Evolutionary conservation across 1,139 yeast species (phyloP).

Genomic region (Protomyces gravidus): DNA sequence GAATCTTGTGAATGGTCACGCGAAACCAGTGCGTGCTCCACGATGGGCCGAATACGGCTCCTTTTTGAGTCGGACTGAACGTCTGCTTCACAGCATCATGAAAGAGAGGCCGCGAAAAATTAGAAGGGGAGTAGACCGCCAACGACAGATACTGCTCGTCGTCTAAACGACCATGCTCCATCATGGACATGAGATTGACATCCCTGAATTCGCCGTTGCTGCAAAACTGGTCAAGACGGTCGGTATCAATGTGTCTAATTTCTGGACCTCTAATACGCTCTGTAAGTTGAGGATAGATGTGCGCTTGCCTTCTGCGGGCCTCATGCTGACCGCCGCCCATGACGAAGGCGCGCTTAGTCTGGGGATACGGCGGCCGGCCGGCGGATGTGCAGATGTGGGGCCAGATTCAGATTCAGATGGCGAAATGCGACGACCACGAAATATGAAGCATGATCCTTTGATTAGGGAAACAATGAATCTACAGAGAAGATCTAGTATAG

Average conservation of each 20-base stretch:
- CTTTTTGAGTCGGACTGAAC: conserved; percentile 47
- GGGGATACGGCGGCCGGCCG: too few relatives aligned
- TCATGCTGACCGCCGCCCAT: not conserved
- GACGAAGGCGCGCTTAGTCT: too few relatives aligned
- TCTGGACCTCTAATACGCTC: conserved; percentile 1
- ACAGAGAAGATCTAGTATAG: too few relatives aligned
- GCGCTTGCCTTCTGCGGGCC: not conserved
- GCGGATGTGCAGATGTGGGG: too few relatives aligned
- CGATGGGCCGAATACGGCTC: conserved; percentile 84
- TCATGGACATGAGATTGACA: conserved; percentile 2
- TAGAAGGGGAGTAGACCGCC: conserved; percentile 6
- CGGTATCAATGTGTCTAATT: conserved; percentile 5
- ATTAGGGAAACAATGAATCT: too few relatives aligned
- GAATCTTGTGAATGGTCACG: conserved; percentile 54
- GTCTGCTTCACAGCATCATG: not conserved
- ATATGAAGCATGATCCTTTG: too few relatives aligned
- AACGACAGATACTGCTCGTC: not conserved
- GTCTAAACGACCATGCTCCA: conserved; percentile 4
- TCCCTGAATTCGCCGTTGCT: conserved; percentile 3
- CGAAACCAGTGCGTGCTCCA: conserved; percentile 96
- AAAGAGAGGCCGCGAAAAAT: conserved; percentile 4
- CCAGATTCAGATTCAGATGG: too few relatives aligned
- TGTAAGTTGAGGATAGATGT: not conserved
- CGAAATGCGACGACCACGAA: too few relatives aligned
- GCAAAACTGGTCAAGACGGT: not conserved